These are phyloP conservation scores for Vitis hybrid DNA, from an alignment of 177 flowering plant genomes.

Conservation along the genomic window DNA sequence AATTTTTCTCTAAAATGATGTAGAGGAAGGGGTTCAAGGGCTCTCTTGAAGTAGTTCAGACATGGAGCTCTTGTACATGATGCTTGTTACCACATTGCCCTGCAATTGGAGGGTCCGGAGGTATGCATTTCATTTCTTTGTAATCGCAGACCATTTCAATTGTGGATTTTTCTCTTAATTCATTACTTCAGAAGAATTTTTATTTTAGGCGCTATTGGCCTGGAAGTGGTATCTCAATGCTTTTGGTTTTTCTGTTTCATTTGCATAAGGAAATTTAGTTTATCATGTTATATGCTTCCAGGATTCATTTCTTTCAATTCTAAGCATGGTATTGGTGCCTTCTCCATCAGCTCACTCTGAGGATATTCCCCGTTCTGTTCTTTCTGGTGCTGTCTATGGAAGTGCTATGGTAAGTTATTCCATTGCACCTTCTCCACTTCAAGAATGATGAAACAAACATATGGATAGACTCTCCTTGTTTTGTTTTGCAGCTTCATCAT, in stretches of 20 bases:
- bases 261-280: neutral
- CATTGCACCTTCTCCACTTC: neutral
- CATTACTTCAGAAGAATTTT: neutral
- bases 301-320: constrained; percentile 56
- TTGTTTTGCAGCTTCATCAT: constrained; percentile 68
- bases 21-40: constrained; percentile 91
- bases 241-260: neutral
- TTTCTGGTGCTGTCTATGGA: constrained; percentile 61
- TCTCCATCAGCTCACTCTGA: constrained; percentile 32
- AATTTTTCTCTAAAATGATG: constrained; percentile 17
- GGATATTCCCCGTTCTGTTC: constrained; percentile 30
- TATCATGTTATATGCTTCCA: constrained; percentile 28
- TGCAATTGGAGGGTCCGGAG: constrained; percentile 92
- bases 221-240: neutral
- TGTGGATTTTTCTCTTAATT: neutral
- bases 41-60: constrained; percentile 65
- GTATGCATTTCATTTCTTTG: constrained; percentile 43
- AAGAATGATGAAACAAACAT: constrained; percentile 1
- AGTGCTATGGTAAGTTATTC: constrained; percentile 64
- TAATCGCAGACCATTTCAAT: neutral
- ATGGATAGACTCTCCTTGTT: neutral
- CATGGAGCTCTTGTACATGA: constrained; percentile 75
- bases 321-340: constrained; percentile 61
- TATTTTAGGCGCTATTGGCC: too few species aligned
- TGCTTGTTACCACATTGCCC: constrained; percentile 66